Conservation (phyloP, 495 filamentous ascomycete species). For the Penicillium roqueforti region DNA sequence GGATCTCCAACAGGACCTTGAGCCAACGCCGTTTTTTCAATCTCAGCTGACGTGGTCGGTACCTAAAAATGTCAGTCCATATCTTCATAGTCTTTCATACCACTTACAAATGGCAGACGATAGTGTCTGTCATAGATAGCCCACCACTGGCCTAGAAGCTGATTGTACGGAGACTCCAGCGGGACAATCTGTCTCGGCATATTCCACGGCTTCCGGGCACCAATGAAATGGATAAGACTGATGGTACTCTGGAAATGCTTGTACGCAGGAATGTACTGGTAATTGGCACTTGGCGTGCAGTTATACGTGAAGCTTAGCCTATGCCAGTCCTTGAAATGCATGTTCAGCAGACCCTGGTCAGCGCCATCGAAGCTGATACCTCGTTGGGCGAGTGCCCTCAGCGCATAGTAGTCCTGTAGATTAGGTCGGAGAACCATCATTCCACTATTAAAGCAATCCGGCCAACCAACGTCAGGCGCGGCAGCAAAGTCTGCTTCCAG, state of each 20-base stretch:
- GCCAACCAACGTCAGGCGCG: conserved; percentile 95
- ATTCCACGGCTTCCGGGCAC: conserved; percentile 83
- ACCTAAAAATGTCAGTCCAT: conserved; percentile 21
- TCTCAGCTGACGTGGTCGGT: not conserved
- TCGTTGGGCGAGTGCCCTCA: conserved; percentile 74
- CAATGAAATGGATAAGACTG: conserved; percentile 90
- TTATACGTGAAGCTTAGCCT: conserved; percentile 94
- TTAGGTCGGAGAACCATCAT: conserved; percentile 89
- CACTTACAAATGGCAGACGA: conserved; percentile 36
- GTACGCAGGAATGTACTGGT: conserved; percentile 94
- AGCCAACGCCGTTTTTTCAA: not conserved
- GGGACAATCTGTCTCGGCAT: conserved; percentile 58
- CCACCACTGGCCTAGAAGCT: conserved; percentile 85
- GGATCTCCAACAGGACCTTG: conserved; percentile 1
- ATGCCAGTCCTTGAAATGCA: conserved; percentile 85
- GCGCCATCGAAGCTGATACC: conserved; percentile 96
- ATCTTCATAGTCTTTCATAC: not conserved
- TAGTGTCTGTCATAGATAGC: conserved; percentile 86
- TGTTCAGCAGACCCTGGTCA: conserved; percentile 93
- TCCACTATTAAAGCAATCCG: conserved; percentile 96
- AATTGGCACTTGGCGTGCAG: conserved; percentile 87
- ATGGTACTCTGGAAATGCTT: conserved; percentile 85
- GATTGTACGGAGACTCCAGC: conserved; percentile 63
- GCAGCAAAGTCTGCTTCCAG: conserved; percentile 76
- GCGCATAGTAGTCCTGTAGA: conserved; percentile 78